Evolutionary conservation across 169 alveolate genomes (phyloP).

Genomic region (Eimeria sp.): DNA sequence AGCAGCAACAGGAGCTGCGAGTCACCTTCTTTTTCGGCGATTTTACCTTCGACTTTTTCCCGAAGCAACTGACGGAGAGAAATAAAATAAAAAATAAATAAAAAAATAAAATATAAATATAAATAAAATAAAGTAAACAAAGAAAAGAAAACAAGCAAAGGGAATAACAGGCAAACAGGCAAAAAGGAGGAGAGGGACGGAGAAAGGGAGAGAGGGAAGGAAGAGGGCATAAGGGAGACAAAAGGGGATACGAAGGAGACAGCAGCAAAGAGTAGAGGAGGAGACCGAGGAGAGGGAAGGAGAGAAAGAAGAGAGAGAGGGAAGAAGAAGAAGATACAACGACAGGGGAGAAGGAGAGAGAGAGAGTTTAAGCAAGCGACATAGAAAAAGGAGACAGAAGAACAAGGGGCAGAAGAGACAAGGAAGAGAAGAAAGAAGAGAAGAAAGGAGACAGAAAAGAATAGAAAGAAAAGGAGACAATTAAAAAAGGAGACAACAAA

Average conservation of each 20-base stretch:
- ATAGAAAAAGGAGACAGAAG: not conserved
- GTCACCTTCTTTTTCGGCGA: constrained; percentile 12
- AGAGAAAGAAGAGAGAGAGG: too few species aligned
- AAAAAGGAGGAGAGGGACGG: not conserved
- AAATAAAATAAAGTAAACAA: not conserved
- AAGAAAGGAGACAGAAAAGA: too few species aligned
- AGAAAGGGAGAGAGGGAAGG: too few species aligned
- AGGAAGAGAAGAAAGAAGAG: too few species aligned
- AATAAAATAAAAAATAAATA: not conserved
- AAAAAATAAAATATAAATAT: not conserved
- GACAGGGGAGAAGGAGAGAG: too few species aligned
- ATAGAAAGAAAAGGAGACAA: not conserved
- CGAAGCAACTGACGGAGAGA: constrained; percentile 10
- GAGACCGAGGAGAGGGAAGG: too few species aligned
- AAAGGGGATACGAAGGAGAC: too few species aligned
- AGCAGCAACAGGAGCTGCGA: not conserved
- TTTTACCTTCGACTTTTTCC: constrained; percentile 20
- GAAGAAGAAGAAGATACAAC: too few species aligned
- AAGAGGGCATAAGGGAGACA: too few species aligned
- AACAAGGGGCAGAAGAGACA: too few species aligned
- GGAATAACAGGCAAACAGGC: not conserved
- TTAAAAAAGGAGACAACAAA: not conserved
- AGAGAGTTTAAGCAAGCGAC: too few species aligned
- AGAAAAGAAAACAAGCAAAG: not conserved
- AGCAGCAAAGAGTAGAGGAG: too few species aligned